Base-by-base conservation (phyloP, 2,329 filamentous ascomycete species). In the Chaetomiaceae sp. region DNA sequence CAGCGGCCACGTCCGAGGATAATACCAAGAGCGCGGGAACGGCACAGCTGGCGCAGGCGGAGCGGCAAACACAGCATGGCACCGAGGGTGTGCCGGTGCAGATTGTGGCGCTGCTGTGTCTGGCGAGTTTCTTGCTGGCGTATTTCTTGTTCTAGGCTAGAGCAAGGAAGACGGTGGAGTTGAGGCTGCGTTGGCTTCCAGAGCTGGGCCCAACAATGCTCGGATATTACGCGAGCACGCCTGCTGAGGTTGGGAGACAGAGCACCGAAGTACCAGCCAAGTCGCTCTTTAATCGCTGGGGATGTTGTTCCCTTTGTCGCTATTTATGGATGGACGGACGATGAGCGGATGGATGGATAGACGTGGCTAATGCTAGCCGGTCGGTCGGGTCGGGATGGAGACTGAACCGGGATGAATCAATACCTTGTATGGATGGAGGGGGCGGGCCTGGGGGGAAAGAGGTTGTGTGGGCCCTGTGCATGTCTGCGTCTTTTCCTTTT, bases 121-220 rank as follows among this genome's bases (percentile, higher is more conserved):
- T 99, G 64, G 65, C 95, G 59, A 91, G 89, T 76, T 99, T 99
- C 75, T 73, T 99, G 67, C 81, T 97, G 63, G 94, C 91, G 51
- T 99, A 96, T 74, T 83, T 97, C 71, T 91, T 99, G 77, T 99
- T 99, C 73, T 99, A 84, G 47, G 27, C 5, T 11, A 7, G 27
- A 12, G 27, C 8, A 31, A 6, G 3, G 8, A 12, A 9, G 3
- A 31, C 27, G 14, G 27, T 3, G 27, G 14, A 31, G 34, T 12
- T 46, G 8, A 11, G 12, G 20, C 20, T 12, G 12, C 37, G n/a
- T 19, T 14, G 6, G 14, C 11, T 38, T 36, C 12, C 29, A 14
- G 17, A 22, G 37, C 37, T 43, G 42, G 36, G 17, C 5, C 5
- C 27, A 31, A 22, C 8, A 23, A 9, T 17, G 12, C 37, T 38